Percentiles rank a stretch among this genome's conserved stretches.
Conservation (phyloP, 169 alveolate species). For the Neospora caninum region DNA sequence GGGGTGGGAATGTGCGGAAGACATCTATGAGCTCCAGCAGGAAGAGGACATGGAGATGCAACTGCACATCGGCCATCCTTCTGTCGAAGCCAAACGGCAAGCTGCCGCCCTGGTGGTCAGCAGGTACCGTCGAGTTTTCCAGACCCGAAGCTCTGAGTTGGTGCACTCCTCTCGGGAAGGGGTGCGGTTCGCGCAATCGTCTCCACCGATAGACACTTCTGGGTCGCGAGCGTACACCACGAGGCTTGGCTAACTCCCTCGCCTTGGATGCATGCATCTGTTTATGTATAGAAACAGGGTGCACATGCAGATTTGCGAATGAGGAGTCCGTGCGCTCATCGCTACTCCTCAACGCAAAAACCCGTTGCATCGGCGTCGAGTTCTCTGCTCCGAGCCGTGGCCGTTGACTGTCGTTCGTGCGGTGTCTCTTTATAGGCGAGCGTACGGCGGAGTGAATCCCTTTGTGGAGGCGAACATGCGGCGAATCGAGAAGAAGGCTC, state of each 20-base stretch:
- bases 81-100: not conserved
- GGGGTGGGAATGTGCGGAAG: constrained; percentile 30
- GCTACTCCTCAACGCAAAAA: too few species aligned
- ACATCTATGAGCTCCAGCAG: not conserved
- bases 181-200: too few species aligned
- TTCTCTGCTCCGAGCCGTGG: not conserved
- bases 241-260: too few species aligned
- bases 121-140: not conserved
- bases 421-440: constrained; percentile 19
- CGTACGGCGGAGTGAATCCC: constrained; percentile 22
- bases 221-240: not conserved
- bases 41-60: not conserved
- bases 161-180: too few species aligned
- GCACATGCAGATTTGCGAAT: too few species aligned
- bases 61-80: not conserved
- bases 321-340: too few species aligned
- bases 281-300: too few species aligned
- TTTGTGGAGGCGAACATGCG: constrained; percentile 9
- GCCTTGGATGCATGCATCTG: too few species aligned
- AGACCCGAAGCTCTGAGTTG: too few species aligned
- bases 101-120: not conserved
- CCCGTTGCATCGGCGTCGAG: not conserved
- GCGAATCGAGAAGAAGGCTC: not conserved
- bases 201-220: not conserved
- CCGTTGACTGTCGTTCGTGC: not conserved